These are phyloP conservation scores for Kwoniella sp. DNA, from an alignment of 768 basidiomycete species.

Conservation along the genomic window DNA sequence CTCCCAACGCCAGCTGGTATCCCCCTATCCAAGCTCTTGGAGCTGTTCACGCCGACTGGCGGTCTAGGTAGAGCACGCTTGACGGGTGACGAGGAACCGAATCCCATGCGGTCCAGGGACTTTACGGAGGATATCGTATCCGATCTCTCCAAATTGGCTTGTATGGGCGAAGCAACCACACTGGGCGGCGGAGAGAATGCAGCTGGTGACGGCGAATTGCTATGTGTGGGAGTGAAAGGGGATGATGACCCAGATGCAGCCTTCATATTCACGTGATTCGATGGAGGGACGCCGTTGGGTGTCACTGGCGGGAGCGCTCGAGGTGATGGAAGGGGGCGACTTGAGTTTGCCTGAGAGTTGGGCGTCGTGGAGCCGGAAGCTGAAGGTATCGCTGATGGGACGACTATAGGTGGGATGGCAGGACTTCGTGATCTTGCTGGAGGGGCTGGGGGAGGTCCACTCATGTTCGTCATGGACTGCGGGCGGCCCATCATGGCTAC, in stretches of 20 bases:
- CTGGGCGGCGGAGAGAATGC: neutral
- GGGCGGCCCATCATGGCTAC: constrained; percentile 24
- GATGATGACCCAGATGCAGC: constrained; percentile 9
- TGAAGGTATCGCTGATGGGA: neutral
- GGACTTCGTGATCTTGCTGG: constrained; percentile 26
- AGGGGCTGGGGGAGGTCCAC: constrained; percentile 20
- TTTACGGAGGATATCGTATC: constrained; percentile 50
- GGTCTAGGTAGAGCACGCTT: constrained; percentile 46
- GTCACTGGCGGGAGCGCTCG: constrained; percentile 4
- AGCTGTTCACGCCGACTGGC: constrained; percentile 45
- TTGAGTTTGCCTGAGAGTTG: neutral
- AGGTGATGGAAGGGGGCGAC: constrained; percentile 14
- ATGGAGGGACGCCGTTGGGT: constrained; percentile 2
- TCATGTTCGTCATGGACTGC: neutral
- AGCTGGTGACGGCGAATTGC: constrained; percentile 10
- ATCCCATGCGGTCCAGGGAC: constrained; percentile 43
- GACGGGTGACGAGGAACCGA: constrained; percentile 24
- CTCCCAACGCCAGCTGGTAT: constrained; percentile 21
- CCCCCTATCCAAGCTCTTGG: constrained; percentile 52
- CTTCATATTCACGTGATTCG: neutral
- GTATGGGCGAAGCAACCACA: constrained; percentile 12
- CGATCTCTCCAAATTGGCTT: constrained; percentile 43
- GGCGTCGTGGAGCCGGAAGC: neutral
- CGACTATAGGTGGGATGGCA: constrained; percentile 5
- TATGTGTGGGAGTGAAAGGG: constrained; percentile 4